phyloP scores from a whole-genome alignment of 2,329 filamentous ascomycete genomes.

The Scleromitrula shiraiana region DNA sequence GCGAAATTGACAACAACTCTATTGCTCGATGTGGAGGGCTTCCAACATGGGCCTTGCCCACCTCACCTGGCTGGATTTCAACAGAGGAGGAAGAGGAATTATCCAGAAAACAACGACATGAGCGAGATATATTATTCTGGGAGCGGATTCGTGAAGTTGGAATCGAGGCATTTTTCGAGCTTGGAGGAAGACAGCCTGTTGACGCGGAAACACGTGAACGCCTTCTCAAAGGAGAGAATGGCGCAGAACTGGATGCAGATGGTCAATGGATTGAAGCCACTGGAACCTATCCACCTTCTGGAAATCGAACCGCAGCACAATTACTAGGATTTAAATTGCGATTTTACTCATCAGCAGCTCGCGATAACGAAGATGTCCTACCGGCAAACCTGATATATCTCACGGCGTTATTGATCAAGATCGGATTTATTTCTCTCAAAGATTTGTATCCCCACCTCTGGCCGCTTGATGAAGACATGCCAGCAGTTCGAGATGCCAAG shows the following conservation, averaged over 20 bases:
- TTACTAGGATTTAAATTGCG: slow-evolving; percentile 94
- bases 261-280: slow-evolving; percentile 73
- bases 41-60: slow-evolving; percentile 79
- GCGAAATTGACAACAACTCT: slow-evolving; percentile 38
- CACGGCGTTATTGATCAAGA: slow-evolving; percentile 86
- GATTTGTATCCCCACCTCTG: slow-evolving; percentile 92
- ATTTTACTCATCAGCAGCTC: slow-evolving; percentile 79
- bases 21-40: slow-evolving; percentile 49
- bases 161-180: slow-evolving; percentile 80
- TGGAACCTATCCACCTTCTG: slow-evolving; percentile 71
- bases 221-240: slow-evolving; percentile 33
- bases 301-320: slow-evolving; percentile 88
- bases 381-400: slow-evolving; percentile 92
- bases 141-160: slow-evolving; percentile 65
- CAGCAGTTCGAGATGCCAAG: slow-evolving; percentile 59
- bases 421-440: slow-evolving; percentile 87
- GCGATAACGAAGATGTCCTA: slow-evolving; percentile 66
- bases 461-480: slow-evolving; percentile 78
- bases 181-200: slow-evolving; percentile 64
- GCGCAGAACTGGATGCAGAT: slow-evolving; percentile 43
- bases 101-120: slow-evolving; percentile 47
- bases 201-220: slow-evolving; percentile 45
- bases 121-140: slow-evolving; percentile 76
- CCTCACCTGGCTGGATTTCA: slow-evolving; percentile 52
- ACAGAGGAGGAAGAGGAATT: slow-evolving; percentile 61